A percentile compares a stretch with the other conserved stretches of the same genome.
Evolutionary conservation across 148 eudicot genomes (phyloP).

Genomic region (Nepenthes mirabilis): DNA sequence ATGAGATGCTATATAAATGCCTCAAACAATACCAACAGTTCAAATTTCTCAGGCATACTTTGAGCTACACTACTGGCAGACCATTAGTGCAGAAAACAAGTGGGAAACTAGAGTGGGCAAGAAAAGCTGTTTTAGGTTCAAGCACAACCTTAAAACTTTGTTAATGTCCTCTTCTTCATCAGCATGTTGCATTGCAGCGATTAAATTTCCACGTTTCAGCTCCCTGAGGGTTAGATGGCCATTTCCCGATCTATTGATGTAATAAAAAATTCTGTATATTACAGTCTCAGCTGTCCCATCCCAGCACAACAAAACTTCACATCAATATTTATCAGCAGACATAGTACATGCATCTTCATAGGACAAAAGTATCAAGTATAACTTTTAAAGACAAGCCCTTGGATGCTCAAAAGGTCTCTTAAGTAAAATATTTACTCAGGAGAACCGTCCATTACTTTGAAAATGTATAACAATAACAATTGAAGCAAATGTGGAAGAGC

Average conservation of each 20-base stretch:
- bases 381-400: too few species aligned
- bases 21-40: too few species aligned
- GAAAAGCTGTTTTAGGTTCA: not conserved
- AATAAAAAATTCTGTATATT: conserved; percentile 91
- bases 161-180: conserved; percentile 98
- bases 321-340: not conserved
- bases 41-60: not conserved
- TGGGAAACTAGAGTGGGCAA: not conserved
- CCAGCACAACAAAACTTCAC: conserved; percentile 11
- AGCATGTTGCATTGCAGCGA: conserved; percentile 95
- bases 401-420: too few species aligned
- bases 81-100: not conserved
- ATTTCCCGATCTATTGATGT: conserved; percentile 87
- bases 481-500: too few species aligned
- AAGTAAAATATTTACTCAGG: too few species aligned
- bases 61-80: not conserved
- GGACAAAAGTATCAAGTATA: not conserved
- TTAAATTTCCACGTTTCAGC: conserved; percentile 78
- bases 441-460: too few species aligned
- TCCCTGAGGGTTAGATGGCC: conserved; percentile 86
- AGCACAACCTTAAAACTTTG: conserved; percentile 78
- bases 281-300: conserved; percentile 87
- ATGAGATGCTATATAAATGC: too few species aligned
- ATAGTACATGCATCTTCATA: not conserved
- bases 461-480: too few species aligned